Evolutionary conservation across 2,329 filamentous ascomycete species (phyloP).

Genomic region (Talaromyces sp.): DNA sequence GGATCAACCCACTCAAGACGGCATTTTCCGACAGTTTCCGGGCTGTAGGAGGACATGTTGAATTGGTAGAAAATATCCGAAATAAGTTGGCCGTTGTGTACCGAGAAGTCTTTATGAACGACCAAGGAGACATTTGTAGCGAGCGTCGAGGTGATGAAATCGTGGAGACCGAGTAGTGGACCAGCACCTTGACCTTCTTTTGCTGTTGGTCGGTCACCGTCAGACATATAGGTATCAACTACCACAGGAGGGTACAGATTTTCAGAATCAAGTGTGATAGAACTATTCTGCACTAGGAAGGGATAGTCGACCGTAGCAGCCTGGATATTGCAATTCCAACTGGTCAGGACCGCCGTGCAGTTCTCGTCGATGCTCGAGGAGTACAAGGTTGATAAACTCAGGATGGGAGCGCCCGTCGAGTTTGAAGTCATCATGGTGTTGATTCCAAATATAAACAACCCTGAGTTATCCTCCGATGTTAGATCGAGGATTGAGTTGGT

Average conservation of each 20-base stretch:
- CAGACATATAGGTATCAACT: not conserved
- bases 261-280: not conserved
- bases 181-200: not conserved
- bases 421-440: not conserved
- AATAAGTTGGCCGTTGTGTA: not conserved
- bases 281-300: not conserved
- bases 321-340: not conserved
- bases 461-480: not conserved
- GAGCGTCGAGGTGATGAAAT: not conserved
- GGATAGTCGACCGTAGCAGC: not conserved
- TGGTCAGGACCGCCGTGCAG: not conserved
- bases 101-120: not conserved
- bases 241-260: not conserved
- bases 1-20: not conserved
- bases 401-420: not conserved
- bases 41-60: not conserved
- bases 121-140: not conserved
- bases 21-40: not conserved
- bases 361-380: not conserved
- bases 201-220: not conserved
- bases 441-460: not conserved
- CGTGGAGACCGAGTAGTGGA: not conserved
- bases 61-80: not conserved
- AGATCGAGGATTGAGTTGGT: not conserved
- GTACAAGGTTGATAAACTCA: not conserved